Base-by-base conservation (phyloP, 2,329 filamentous ascomycete genomes). In the Fusarium tanahbumbuense region DNA sequence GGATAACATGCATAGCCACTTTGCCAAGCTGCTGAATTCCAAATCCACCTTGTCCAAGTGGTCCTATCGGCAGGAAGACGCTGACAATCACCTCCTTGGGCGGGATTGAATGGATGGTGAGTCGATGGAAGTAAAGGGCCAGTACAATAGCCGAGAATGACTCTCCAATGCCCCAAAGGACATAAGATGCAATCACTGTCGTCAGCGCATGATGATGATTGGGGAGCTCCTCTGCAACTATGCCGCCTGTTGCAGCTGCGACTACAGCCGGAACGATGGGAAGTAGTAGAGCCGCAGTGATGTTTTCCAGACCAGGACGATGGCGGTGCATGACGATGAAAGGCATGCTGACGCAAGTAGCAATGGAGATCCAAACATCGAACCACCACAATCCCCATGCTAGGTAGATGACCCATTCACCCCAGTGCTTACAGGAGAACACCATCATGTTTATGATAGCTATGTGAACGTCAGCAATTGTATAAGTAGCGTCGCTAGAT, bases 211-310 rank as follows among this genome's bases (percentile, higher is more conserved):
- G 84, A 20, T 83, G 77, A 2, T 80, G 78, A 67, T 89, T 81
- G 2, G 85, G 83, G 1, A 93, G 82, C 16, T 86, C 81, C n/a
- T 84, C 83, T 8, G 91, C 89, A 1, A 92, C 82, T 56, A 90
- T 81, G n/a, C 86, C 88, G 6, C 91, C 91, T 0, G 87, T 85
- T 2, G 88, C 88, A 0, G 91, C 83, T 3, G 89, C 88, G 54
- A 93, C 89, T 37, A 92, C 86, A 4, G 88, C 85, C 0, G 89
- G 86, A 1, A 91, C 89, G 22, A 92, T 90, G 8, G 91, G 90
- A 4, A 93, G 82, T 8, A 92, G 82, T 72, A 89, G 88, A 1
- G 86, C 85, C 0, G 90, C 90, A 0, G 89, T 92, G 75, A 92
- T 91, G 30, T 82, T 84, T 54, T 83, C 81, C 12, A 89, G 81